Base-by-base conservation (phyloP, 2,329 filamentous ascomycete species). In the Sarocladium oryzae region DNA sequence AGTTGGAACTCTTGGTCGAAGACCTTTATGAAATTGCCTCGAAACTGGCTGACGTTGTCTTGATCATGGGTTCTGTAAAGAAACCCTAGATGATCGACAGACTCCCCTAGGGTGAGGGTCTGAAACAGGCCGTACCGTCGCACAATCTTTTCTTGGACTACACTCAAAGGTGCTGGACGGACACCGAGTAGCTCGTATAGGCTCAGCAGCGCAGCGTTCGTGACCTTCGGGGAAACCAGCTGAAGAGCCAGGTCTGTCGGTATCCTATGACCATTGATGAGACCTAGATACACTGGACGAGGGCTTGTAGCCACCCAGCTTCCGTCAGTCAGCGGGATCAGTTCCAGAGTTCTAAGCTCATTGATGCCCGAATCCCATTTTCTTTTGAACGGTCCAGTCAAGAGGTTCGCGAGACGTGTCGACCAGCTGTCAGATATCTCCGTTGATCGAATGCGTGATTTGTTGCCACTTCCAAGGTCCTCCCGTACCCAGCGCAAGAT, bases 131-230 rank as follows among this genome's bases (percentile, higher is more conserved):
- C n/a, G 8, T 46, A 18, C 16, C 15, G 13, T 16, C 10, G 11
- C 4, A 49, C n/a, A 24, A 52, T 53, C 13, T 15, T 52, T 10
- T 28, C 18, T 32, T 50, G 28, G 36, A 54, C 37, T 10, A 50
- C 10, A 0, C 8, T 15, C 15, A 52, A 10, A 9, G 35, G 7
- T n/a, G 48, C 52, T 35, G 50, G 28, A 11, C 36, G 5, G 4
- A 49, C 53, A 9, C 53, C 55, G 10, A 55, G 23, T 13, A 28
- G 24, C 8, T 32, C 18, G 46, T 55, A 56, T 2, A 56, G 32
- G 3, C 23, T 37, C 32, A 18, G 16, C 13, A 53, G 43, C 33
- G 55, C 51, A 15, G 21, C 18, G 20, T 55, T 53, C 13, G 28
- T 26, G 9, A 23, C n/a, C 3, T 53, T 52, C 13, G n/a, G 6